Base-by-base conservation (phyloP, 495 filamentous ascomycete genomes). In the Hypoxylon lienhwacheense region DNA sequence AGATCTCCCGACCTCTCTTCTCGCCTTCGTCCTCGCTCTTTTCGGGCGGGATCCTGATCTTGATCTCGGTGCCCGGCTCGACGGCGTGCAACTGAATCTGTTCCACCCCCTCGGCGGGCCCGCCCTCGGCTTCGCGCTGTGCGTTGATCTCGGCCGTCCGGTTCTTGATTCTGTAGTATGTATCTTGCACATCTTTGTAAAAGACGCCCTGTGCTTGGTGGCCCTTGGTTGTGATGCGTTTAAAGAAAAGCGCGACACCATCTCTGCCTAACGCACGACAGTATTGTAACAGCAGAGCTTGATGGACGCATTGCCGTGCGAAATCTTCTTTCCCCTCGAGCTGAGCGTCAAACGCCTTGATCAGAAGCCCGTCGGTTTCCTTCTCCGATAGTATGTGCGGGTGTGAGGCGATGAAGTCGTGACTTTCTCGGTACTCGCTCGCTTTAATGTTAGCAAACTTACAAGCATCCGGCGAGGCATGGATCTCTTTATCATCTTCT, bases 31-130 rank as follows among this genome's bases (percentile, higher is more conserved):
- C 88, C 7, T 80, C 73, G 61, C 83, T 88, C 35, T 78, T 73
- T 10, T 74, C 66, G 7, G 89, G 82, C 28, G 85, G 85, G 8
- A 97, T 84, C 28, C 72, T 81, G 71, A 98, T 97, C 70, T 88
- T 90, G 64, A 98, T 97, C 41, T 85, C 84, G 1, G 93, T 97
- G 49, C 87, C 88, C 8, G 92, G 91, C 62, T 97, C 91, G 16
- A 97, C 90, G 11, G 93, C 91, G 66, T 98, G 93, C 16, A 98
- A 77, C 72, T 98, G 93, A 61, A 98, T 97, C 67, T 96, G 92
- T 74, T 97, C 92, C n/a, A 95, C 88, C 7, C 86, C 88, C 24
- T 73, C 80, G 7, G 77, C 80, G 10, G 83, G 82, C 25, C 77
- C 83, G 42, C 82, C 82, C 12, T 85, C 80, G 34, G 84, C 81